phyloP scores from a whole-genome alignment of 306 rosid species.

The Cicer pinnatifidum region DNA sequence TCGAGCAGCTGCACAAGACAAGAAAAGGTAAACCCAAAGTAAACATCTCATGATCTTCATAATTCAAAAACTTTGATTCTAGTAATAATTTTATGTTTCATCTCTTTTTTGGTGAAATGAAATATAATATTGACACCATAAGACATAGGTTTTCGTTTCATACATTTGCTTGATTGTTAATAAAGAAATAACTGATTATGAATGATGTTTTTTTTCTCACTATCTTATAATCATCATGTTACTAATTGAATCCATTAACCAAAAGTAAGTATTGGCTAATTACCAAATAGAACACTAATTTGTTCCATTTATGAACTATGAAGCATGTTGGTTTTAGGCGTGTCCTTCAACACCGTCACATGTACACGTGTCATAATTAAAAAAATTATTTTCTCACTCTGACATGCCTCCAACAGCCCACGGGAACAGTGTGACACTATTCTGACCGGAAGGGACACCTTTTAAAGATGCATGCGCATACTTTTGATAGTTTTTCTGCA shows the following conservation, averaged over 20 bases:
- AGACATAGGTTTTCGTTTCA: slow-evolving; percentile 23
- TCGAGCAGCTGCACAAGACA: slow-evolving; percentile 79
- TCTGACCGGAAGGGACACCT: background rate
- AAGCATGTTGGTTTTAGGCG: background rate
- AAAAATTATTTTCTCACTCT: background rate
- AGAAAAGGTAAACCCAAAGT: slow-evolving; percentile 31
- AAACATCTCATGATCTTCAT: slow-evolving; percentile 35
- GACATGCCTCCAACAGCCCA: too few species aligned
- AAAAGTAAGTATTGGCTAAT: slow-evolving; percentile 23
- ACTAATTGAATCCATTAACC: slow-evolving; percentile 32
- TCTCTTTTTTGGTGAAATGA: slow-evolving; percentile 7
- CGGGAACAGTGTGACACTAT: background rate
- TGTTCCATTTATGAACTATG: slow-evolving; percentile 7
- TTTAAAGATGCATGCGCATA: background rate
- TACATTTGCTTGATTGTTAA: slow-evolving; percentile 27
- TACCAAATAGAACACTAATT: slow-evolving; percentile 27
- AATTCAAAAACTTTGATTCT: slow-evolving; percentile 10
- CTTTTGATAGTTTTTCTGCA: background rate
- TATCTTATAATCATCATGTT: slow-evolving; percentile 29
- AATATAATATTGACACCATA: slow-evolving; percentile 19
- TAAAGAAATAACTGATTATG: slow-evolving; percentile 8
- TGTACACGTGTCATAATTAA: background rate
- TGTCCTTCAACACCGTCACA: background rate
- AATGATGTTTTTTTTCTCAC: slow-evolving; percentile 15
- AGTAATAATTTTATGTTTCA: slow-evolving; percentile 19